These are phyloP conservation scores for Plasmodium coatneyi DNA, from an alignment of 169 alveolate species.

Conservation along the genomic window DNA sequence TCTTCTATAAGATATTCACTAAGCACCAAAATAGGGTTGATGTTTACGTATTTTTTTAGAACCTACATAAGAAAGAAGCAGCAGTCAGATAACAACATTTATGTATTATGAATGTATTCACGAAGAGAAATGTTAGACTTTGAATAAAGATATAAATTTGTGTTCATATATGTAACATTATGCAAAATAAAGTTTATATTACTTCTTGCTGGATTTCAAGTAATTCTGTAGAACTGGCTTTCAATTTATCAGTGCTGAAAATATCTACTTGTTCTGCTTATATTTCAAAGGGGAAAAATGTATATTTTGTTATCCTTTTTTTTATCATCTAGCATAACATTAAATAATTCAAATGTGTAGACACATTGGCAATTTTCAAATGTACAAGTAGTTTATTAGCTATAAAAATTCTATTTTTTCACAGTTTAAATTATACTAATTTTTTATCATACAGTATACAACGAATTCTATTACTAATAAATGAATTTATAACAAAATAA, in stretches of 20 bases:
- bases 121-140: neutral
- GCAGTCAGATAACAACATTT: conserved; percentile 1
- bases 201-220: conserved; percentile 70
- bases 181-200: conserved; percentile 2
- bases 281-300: conserved; percentile 15
- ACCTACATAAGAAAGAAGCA: conserved; percentile 34
- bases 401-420: neutral
- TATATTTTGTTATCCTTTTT: conserved; percentile 2
- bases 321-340: neutral
- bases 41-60: conserved; percentile 33
- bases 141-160: neutral
- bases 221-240: conserved; percentile 25
- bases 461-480: neutral
- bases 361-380: neutral
- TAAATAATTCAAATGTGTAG: neutral
- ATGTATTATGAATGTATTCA: conserved; percentile 15
- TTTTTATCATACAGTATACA: neutral
- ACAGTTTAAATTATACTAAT: neutral
- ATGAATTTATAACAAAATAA: neutral
- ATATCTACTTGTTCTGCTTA: conserved; percentile 45
- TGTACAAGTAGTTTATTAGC: neutral
- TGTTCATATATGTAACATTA: neutral
- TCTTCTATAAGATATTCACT: conserved; percentile 62
- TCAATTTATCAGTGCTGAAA: conserved; percentile 30
- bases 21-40: conserved; percentile 60